A percentile compares a stretch with the other conserved stretches of the same genome.
Evolutionary conservation across 768 basidiomycete species (phyloP).

Genomic region (Floccularia luteovirens): DNA sequence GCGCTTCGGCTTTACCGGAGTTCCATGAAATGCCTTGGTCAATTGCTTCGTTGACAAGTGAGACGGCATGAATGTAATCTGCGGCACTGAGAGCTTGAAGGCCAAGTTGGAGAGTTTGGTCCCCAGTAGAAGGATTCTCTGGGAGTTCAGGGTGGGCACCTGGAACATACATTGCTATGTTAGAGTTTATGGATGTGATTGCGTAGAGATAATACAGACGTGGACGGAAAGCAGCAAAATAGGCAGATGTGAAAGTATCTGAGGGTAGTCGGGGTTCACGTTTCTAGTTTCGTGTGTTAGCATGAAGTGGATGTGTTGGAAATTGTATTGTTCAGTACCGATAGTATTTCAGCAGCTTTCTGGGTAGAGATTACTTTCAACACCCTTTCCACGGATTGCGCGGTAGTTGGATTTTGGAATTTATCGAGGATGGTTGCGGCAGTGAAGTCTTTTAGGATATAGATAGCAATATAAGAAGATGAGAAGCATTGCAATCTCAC

Average conservation of each 20-base stretch:
- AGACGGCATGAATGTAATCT: slow-evolving; percentile 77
- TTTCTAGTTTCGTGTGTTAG: slow-evolving; percentile 24
- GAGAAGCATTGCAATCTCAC: not conserved
- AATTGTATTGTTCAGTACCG: slow-evolving; percentile 35
- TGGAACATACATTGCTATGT: slow-evolving; percentile 16
- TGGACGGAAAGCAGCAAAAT: slow-evolving; percentile 93
- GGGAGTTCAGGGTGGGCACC: slow-evolving; percentile 68
- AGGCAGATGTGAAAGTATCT: slow-evolving; percentile 87
- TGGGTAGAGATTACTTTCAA: slow-evolving; percentile 73
- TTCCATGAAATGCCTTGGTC: slow-evolving; percentile 80
- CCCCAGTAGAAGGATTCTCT: slow-evolving; percentile 69
- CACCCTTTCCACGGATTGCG: slow-evolving; percentile 84
- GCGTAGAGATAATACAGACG: slow-evolving; percentile 39
- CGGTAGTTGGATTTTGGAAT: slow-evolving; percentile 77
- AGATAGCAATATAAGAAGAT: not conserved
- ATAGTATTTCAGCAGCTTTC: slow-evolving; percentile 67
- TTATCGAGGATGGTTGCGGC: slow-evolving; percentile 93
- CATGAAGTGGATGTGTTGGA: not conserved
- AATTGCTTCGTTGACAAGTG: slow-evolving; percentile 77
- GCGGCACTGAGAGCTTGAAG: slow-evolving; percentile 78
- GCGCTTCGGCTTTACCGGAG: slow-evolving; percentile 73
- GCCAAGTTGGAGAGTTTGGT: slow-evolving; percentile 74
- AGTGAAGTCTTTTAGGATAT: slow-evolving; percentile 66
- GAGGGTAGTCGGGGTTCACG: slow-evolving; percentile 85
- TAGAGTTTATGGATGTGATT: not conserved